Percentiles rank a stretch among this genome's conserved stretches.
phyloP scores from a whole-genome alignment of 768 basidiomycete genomes.

The Macrolepiota albuminosa region DNA sequence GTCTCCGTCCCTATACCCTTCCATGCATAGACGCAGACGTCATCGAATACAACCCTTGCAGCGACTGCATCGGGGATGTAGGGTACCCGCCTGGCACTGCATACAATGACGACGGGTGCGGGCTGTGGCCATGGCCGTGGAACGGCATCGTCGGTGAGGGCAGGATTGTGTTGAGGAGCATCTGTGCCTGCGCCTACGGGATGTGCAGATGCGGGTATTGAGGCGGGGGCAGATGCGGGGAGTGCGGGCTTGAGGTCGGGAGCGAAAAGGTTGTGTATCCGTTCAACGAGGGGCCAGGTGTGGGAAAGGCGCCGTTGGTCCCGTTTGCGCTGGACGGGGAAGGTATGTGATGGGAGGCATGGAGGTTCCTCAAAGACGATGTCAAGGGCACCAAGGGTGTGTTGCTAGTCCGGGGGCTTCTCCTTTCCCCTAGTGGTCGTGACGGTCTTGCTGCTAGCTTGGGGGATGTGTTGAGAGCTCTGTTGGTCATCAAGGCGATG shows the following conservation, averaged over 20 bases:
- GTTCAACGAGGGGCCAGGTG: background rate
- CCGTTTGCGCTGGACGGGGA: background rate
- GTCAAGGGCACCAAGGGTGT: constrained; percentile 35
- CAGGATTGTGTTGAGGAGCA: no score
- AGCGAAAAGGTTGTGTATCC: constrained; percentile 14
- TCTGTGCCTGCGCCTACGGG: no score
- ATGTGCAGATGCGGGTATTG: no score
- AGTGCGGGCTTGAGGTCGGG: constrained; percentile 5
- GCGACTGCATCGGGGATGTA: no score
- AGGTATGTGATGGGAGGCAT: background rate
- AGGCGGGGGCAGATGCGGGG: background rate
- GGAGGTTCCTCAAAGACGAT: constrained; percentile 38
- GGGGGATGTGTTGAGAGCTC: constrained; percentile 25
- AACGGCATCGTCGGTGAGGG: no score
- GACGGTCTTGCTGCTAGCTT: background rate
- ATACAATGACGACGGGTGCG: no score
- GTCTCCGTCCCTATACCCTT: constrained; percentile 14
- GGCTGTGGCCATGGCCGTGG: no score
- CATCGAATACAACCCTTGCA: constrained; percentile 7
- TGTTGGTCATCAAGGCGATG: constrained; percentile 37
- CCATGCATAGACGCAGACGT: constrained; percentile 17
- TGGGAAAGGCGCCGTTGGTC: background rate
- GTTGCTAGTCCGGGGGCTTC: constrained; percentile 18
- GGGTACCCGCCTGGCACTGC: no score
- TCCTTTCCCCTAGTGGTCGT: constrained; percentile 15